Evolutionary conservation across 176 grass and related monocot species (phyloP), one percentile per base, ranked within the genome.

Genomic region (Avena insularis): DNA sequence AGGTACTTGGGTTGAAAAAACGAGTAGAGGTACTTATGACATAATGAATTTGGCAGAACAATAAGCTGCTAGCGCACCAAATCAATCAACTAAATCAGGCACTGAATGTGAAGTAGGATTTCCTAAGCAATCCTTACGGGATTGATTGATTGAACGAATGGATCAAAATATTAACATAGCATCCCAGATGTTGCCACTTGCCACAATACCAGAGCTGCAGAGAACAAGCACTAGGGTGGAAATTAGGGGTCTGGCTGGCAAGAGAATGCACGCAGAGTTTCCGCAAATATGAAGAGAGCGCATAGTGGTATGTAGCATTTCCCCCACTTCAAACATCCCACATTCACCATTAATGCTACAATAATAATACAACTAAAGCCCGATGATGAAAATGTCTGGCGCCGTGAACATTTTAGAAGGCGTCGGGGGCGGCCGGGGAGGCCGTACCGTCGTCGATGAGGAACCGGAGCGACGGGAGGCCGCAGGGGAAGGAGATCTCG

Each of bases 391-490:
- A 82, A 45, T 53, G 12, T 7, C 2, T n/a, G 63, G 38, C 67
- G 71, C 61, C 47, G 11, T 16, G 58, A 55, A 15, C 48, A n/a
- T 47, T 57, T 35, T 76, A 55, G 13, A 23, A 31, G 46, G 45
- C 43, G 17, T 21, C 4, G 5, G 19, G 0, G 21, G 2, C 29
- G 23, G 23, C 23, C 23, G 23, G 23, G 16, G 69, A 35, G 20
- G 43, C 2, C 3, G 2, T 86, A 97, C 95, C 92, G 33, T 97
- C 90, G 45, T 92, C 92, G 23, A 92, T 97, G 72, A 94, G 86
- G 92, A 97, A 97, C 16, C 92, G 90, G 88, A 97, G 90, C 31
- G 92, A 94, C 19, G 95, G 95, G 12, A 94, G 88, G 16, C 92
- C 92, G 33, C 92, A 97, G 51, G 92, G 95, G 68, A 94, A 97